Conservation (phyloP, 768 basidiomycete genomes). For the Phallus indusiatus region DNA sequence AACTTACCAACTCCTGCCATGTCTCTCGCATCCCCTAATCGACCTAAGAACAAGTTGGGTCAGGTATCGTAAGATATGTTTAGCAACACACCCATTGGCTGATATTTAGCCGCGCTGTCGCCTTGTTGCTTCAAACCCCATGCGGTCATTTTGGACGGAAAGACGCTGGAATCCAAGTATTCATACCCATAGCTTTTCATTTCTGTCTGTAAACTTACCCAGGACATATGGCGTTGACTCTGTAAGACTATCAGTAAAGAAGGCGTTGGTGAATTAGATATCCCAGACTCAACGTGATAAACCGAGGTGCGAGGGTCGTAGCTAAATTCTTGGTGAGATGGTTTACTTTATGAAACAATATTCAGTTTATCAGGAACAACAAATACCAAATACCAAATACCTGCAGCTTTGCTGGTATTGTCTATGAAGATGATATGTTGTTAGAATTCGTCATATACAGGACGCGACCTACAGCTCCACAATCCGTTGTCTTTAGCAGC, state of each 20-base stretch:
- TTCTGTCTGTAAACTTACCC: conserved; percentile 40
- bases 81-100: conserved; percentile 51
- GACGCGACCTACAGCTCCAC: conserved; percentile 59
- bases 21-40: conserved; percentile 54
- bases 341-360: conserved; percentile 42
- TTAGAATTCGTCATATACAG: too few species aligned
- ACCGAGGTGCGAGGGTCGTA: conserved; percentile 45
- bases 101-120: conserved; percentile 38
- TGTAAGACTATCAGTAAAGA: conserved; percentile 17
- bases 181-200: not conserved
- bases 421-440: conserved; percentile 35
- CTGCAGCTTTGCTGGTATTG: conserved; percentile 74
- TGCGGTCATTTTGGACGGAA: conserved; percentile 81
- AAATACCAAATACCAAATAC: conserved; percentile 19
- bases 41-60: conserved; percentile 37
- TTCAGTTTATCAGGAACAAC: too few species aligned
- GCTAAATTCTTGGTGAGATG: conserved; percentile 71
- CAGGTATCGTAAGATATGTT: not conserved
- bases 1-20: conserved; percentile 51
- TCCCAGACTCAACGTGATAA: conserved; percentile 43
- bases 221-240: conserved; percentile 78
- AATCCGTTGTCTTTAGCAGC: conserved; percentile 52
- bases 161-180: conserved; percentile 31
- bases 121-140: conserved; percentile 51
- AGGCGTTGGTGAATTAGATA: not conserved